Evolutionary conservation across 1,284 basidiomycete genomes (phyloP).

Genomic region (Heliocybe sulcata): DNA sequence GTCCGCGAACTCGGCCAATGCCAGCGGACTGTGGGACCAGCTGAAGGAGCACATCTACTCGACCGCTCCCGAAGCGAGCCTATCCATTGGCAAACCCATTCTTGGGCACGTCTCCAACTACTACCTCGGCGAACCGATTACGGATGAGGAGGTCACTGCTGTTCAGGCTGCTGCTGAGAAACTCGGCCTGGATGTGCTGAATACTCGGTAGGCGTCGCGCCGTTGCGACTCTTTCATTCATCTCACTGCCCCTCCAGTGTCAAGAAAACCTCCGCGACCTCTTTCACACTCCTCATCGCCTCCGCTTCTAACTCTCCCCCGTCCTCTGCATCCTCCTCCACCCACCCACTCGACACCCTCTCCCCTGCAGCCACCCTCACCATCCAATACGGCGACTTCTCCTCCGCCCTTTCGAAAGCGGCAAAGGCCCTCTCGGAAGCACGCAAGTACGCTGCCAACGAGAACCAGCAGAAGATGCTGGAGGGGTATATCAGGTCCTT

Average conservation of each 20-base stretch:
- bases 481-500: conserved; percentile 81
- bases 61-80: conserved; percentile 48
- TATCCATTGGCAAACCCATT: conserved; percentile 73
- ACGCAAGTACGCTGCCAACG: conserved; percentile 65
- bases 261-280: conserved; percentile 14
- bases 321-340: conserved; percentile 24
- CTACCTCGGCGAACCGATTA: conserved; percentile 65
- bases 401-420: conserved; percentile 41
- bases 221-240: background rate
- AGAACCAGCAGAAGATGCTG: conserved; percentile 67
- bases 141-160: conserved; percentile 67
- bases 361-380: conserved; percentile 43
- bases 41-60: conserved; percentile 71
- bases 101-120: conserved; percentile 78
- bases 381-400: conserved; percentile 61
- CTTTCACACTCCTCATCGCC: conserved; percentile 68
- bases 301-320: conserved; percentile 35
- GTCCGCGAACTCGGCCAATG: conserved; percentile 49
- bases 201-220: conserved; percentile 56
- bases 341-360: conserved; percentile 37
- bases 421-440: conserved; percentile 59
- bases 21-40: conserved; percentile 54
- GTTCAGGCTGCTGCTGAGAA: conserved; percentile 72
- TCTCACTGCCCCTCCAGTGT: background rate
- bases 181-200: conserved; percentile 64